phyloP scores from a whole-genome alignment of 2,329 filamentous ascomycete genomes.

The Blumeriella jaapii region DNA sequence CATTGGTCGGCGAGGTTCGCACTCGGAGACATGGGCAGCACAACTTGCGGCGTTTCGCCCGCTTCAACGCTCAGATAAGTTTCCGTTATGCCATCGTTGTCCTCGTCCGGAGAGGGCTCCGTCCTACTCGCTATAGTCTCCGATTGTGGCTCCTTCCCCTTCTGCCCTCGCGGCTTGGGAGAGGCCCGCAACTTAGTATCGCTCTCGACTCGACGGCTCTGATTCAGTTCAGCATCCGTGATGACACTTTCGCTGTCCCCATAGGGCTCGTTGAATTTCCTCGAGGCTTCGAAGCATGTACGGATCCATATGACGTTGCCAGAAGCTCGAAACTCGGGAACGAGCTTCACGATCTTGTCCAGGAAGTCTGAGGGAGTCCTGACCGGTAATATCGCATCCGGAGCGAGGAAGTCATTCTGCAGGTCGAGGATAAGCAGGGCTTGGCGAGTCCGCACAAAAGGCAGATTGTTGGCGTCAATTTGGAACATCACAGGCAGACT shows the following conservation, averaged over 20 bases:
- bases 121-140: background rate
- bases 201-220: conserved; percentile 4
- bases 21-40: conserved; percentile 35
- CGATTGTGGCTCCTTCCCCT: conserved; percentile 10
- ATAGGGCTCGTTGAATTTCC: conserved; percentile 39
- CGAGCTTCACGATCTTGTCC: conserved; percentile 52
- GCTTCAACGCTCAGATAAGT: conserved; percentile 21
- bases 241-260: conserved; percentile 25
- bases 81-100: conserved; percentile 14
- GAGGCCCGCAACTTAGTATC: background rate
- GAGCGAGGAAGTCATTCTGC: conserved; percentile 76
- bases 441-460: conserved; percentile 45
- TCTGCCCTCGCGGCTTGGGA: too few species aligned
- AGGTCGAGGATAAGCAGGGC: conserved; percentile 77
- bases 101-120: conserved; percentile 11
- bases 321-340: conserved; percentile 58
- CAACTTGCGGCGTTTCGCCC: conserved; percentile 29
- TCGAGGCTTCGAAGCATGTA: conserved; percentile 57
- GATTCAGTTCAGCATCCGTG: conserved; percentile 21
- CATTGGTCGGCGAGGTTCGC: conserved; percentile 34
- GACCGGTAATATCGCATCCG: conserved; percentile 56
- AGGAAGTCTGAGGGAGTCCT: conserved; percentile 53
- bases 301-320: conserved; percentile 78
- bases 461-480: conserved; percentile 44
- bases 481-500: conserved; percentile 36